phyloP scores from a whole-genome alignment of 139 green algal genomes.

The Tetradesmus obliquus region DNA sequence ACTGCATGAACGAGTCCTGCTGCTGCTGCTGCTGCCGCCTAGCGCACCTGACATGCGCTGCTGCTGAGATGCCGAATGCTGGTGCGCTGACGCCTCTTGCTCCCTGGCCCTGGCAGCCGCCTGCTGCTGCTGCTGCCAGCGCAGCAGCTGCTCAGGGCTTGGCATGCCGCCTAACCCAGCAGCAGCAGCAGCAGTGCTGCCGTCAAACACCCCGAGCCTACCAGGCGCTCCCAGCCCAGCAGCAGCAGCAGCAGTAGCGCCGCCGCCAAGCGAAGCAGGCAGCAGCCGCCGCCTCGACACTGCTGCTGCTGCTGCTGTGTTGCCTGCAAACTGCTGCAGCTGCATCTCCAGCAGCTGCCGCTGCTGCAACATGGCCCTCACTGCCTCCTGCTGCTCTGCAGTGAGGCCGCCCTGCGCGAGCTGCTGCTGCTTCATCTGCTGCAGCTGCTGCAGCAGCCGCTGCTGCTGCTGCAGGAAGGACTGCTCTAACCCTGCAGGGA shows the following conservation, averaged over 20 bases:
- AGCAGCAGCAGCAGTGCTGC: background rate
- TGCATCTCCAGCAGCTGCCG: background rate
- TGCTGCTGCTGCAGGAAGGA: background rate
- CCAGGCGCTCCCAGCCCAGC: background rate
- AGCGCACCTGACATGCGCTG: background rate
- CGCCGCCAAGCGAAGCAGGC: background rate
- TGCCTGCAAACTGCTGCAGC: background rate
- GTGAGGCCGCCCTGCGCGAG: background rate
- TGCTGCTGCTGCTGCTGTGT: slow-evolving; percentile 45
- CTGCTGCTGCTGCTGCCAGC: background rate
- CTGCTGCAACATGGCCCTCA: slow-evolving; percentile 22
- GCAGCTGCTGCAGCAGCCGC: background rate
- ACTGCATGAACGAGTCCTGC: background rate
- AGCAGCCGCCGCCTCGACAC: background rate
- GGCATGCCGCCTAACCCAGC: background rate
- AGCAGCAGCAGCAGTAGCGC: background rate
- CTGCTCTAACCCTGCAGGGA: background rate
- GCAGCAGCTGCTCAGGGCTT: slow-evolving; percentile 1
- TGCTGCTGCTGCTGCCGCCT: background rate
- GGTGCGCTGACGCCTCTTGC: background rate
- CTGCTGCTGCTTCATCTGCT: slow-evolving; percentile 6
- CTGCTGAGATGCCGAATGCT: background rate
- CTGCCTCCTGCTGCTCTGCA: background rate
- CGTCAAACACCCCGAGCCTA: background rate
- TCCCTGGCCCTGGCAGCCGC: background rate